Conservation (phyloP, 768 basidiomycete species). For the Phanerochaete carnosa region DNA sequence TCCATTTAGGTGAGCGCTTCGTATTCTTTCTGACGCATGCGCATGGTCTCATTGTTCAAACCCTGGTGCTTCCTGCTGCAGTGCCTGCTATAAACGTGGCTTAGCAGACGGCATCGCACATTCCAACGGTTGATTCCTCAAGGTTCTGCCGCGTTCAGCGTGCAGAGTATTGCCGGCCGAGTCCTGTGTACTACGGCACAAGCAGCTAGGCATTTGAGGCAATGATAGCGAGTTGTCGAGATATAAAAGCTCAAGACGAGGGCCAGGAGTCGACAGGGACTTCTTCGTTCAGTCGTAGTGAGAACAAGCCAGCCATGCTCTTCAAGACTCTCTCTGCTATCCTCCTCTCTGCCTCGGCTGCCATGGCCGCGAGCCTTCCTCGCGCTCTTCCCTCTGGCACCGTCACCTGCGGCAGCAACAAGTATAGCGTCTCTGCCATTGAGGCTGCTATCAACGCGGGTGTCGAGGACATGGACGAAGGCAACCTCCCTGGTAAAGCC, state of each 20-base stretch:
- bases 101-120: not conserved
- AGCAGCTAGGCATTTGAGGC: not conserved
- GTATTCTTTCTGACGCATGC: not conserved
- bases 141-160: not conserved
- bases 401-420: constrained; percentile 21
- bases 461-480: constrained; percentile 10
- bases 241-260: not conserved
- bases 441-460: constrained; percentile 16
- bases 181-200: not conserved
- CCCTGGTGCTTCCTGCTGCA: not conserved
- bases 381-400: constrained; percentile 18
- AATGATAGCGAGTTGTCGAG: not conserved
- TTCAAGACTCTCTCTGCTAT: constrained; percentile 4
- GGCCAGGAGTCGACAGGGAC: not conserved
- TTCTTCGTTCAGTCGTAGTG: not conserved
- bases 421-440: constrained; percentile 15
- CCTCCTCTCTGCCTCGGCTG: constrained; percentile 4
- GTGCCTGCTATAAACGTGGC: not conserved
- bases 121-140: not conserved
- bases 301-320: constrained; percentile 4
- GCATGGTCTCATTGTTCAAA: not conserved
- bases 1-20: not conserved
- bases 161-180: not conserved
- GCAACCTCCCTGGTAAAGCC: constrained; percentile 9
- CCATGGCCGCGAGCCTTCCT: constrained; percentile 1